A percentile compares a stretch with the other conserved stretches of the same genome.
Conservation (phyloP, 805 yeast genomes). For the Lachancea thermotolerans region DNA sequence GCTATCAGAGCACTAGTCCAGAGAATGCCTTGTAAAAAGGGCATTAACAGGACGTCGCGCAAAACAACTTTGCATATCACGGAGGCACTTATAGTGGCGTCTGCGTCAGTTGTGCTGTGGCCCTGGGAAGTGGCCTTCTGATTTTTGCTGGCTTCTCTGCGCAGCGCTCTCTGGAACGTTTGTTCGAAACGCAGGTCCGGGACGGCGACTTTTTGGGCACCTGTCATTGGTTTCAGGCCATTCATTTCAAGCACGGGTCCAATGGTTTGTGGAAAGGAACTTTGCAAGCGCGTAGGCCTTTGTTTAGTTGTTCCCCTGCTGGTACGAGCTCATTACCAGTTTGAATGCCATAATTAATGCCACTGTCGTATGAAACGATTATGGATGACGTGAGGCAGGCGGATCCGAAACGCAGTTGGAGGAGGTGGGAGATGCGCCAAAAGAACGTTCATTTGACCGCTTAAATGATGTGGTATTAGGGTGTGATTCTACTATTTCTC, state of each 20-base stretch:
- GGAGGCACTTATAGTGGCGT: constrained; percentile 33
- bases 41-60: constrained; percentile 47
- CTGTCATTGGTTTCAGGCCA: background rate
- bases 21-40: constrained; percentile 45
- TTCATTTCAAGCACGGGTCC: background rate
- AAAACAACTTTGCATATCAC: constrained; percentile 42
- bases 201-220: constrained; percentile 17
- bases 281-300: too few relatives aligned
- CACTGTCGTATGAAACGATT: too few relatives aligned
- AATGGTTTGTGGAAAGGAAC: background rate
- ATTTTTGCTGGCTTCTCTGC: constrained; percentile 21
- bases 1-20: constrained; percentile 39
- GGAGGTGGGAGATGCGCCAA: too few relatives aligned
- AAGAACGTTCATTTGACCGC: too few relatives aligned
- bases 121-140: constrained; percentile 5
- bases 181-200: constrained; percentile 69
- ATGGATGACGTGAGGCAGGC: too few relatives aligned
- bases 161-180: constrained; percentile 42
- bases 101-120: constrained; percentile 9
- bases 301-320: too few relatives aligned
- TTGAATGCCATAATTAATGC: too few relatives aligned
- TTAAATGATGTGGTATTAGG: too few relatives aligned
- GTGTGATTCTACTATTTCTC: too few relatives aligned
- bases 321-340: too few relatives aligned
- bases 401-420: too few relatives aligned